Evolutionary conservation across 495 filamentous ascomycete genomes (phyloP).

Genomic region (Penicillium macrosclerotiorum): DNA sequence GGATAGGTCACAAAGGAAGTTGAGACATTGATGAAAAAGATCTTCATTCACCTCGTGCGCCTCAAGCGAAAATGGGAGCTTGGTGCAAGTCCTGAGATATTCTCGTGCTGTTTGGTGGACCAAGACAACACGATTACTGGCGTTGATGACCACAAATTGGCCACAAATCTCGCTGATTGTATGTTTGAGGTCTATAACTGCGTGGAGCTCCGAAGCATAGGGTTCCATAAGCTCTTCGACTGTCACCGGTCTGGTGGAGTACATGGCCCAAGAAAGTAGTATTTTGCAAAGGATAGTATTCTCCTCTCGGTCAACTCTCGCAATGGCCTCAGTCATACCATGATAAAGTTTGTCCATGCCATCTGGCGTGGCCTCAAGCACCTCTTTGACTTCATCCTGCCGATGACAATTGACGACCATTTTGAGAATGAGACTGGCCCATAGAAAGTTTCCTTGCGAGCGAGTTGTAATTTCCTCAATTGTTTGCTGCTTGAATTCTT

Average conservation of each 20-base stretch:
- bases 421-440: not conserved
- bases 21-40: too few relatives aligned
- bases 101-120: not conserved
- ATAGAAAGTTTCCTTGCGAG: not conserved
- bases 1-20: too few relatives aligned
- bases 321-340: not conserved
- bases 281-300: not conserved
- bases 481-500: not conserved
- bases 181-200: not conserved
- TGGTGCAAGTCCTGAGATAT: too few relatives aligned
- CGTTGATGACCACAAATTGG: not conserved
- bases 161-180: not conserved
- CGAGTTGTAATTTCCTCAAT: not conserved
- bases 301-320: too few relatives aligned
- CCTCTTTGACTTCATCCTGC: not conserved
- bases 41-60: too few relatives aligned
- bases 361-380: not conserved
- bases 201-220: not conserved
- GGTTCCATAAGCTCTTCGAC: not conserved
- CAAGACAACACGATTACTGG: not conserved
- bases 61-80: too few relatives aligned
- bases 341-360: conserved; percentile 1
- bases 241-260: not conserved
- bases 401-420: not conserved
- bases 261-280: too few relatives aligned